Base-by-base conservation (phyloP, 2,329 filamentous ascomycete species). In the Whalleya microplaca region DNA sequence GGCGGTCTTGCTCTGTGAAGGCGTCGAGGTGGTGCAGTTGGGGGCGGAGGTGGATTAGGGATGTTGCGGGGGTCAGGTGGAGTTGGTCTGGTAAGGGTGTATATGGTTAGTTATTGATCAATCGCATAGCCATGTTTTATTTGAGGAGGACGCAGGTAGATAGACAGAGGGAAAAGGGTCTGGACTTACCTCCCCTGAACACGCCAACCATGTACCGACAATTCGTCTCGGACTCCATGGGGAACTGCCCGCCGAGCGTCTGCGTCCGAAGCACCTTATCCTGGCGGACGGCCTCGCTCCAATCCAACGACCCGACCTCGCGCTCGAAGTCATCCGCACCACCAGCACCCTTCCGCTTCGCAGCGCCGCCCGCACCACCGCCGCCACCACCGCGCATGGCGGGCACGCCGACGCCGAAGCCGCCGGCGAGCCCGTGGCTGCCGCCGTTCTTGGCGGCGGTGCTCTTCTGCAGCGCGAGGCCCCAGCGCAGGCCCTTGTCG, bases 21-120 rank as follows among this genome's bases (percentile, higher is more conserved):
- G 95, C 94, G 75, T 98, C 95, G 64, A 98, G 82, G 75, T 98
- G 92, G 75, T 96, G 92, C 59, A 96, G 89, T 69, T 97, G 91
- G 0, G 95, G 92, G 3, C 93, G 90, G 69, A 99, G 86, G 71
- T 96, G 91, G 42, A 96, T 90, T 44, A 96, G 85, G 2, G 91
- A 89, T 41, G 88, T 86, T 45, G 96, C 84, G 21, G 90, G 90
- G 0, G 92, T 96, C 41, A 98, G 85, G 75, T 97, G 92, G 9
- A 97, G 79, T 69, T 96, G 87, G 66, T 91, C 91, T 93, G 62
- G 10, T 27, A 27, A 27, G 23, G 9, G 9, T 9, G 9, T 27
- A 9, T 27, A 27, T 27, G 23, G 4, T 27, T 27, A 27, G 23
- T 27, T 27, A 4, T 9, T 27, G 23, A 9, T 4, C 23, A 27